Evolutionary conservation across 2,329 filamentous ascomycete species (phyloP).

Genomic region (Taxawa tesnikishii): DNA sequence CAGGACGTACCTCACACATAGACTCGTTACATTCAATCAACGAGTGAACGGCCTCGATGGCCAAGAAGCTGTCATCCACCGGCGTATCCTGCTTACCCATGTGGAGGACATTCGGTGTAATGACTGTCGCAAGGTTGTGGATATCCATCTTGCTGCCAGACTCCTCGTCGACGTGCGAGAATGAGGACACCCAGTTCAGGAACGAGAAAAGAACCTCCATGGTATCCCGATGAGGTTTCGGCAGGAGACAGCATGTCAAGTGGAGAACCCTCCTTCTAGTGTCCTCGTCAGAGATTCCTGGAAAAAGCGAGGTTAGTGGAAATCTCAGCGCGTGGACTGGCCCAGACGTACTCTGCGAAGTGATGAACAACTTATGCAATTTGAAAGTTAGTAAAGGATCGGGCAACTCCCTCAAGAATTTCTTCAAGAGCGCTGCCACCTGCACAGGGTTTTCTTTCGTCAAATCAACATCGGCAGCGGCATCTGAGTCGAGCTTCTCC

Average conservation of each 20-base stretch:
- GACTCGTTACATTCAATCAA: conserved; percentile 88
- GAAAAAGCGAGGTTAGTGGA: conserved; percentile 10
- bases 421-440: conserved; percentile 84
- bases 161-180: conserved; percentile 94
- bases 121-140: conserved; percentile 92
- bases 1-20: conserved; percentile 81
- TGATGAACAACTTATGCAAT: conserved; percentile 80
- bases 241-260: conserved; percentile 80
- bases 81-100: conserved; percentile 41
- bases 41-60: conserved; percentile 84
- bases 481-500: conserved; percentile 74
- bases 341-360: conserved; percentile 59
- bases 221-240: conserved; percentile 83
- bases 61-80: conserved; percentile 75
- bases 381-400: conserved; percentile 94
- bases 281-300: conserved; percentile 66
- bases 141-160: conserved; percentile 98
- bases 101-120: conserved; percentile 84
- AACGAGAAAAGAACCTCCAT: conserved; percentile 94
- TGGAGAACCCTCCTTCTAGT: conserved; percentile 78
- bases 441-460: conserved; percentile 85
- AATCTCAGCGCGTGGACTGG: background rate
- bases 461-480: conserved; percentile 74
- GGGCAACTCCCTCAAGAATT: conserved; percentile 86
- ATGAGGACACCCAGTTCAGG: conserved; percentile 93